Base-by-base conservation (phyloP, 2,329 filamentous ascomycete species). In the Bertia moriformis region DNA sequence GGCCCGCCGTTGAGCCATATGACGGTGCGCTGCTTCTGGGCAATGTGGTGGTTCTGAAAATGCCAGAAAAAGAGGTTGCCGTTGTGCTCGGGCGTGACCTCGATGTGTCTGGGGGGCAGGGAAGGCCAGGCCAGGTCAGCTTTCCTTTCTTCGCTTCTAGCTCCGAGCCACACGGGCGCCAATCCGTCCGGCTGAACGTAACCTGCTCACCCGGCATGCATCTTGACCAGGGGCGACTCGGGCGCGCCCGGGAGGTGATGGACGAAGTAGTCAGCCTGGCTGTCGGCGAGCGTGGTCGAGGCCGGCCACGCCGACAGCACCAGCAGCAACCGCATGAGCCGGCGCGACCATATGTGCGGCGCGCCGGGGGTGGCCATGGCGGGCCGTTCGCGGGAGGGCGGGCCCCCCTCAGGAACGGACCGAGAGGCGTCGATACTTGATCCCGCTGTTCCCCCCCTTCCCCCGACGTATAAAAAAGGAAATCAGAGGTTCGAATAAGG, bases 61-160 rank as follows among this genome's bases (percentile, higher is more conserved):
- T 95, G 85, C 91, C 91, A 98, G 67, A 98, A 98, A 68, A 96
- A 98, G 14, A 96, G 63, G 59, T 96, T 93, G 49, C 86, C 89
- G 55, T 96, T 86, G 56, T 82, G 73, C 47, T 86, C 78, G 17
- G 82, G 73, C 20, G 78, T 83, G 51, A 98, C 71, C 61, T 96
- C 88, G 57, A 98, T 81, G 63, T 98, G 91, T 40, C 87, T 94
- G 55, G 37, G 50, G 22, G 7, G 22, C n/a, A n/a, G n/a, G n/a
- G n/a, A 39, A 18, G 35, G 38, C 38, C 12, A 27, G 37, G 42
- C 40, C 20, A 39, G 38, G 18, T 37, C 22, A 18, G 32, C 22
- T 18, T n/a, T n/a, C n/a, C n/a, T n/a, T n/a, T n/a, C n/a, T n/a
- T n/a, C n/a, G n/a, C n/a, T n/a, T n/a, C n/a, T n/a, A n/a, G n/a